Base-by-base conservation (phyloP, 2,329 filamentous ascomycete species). In the Salinomyces thailandicus region DNA sequence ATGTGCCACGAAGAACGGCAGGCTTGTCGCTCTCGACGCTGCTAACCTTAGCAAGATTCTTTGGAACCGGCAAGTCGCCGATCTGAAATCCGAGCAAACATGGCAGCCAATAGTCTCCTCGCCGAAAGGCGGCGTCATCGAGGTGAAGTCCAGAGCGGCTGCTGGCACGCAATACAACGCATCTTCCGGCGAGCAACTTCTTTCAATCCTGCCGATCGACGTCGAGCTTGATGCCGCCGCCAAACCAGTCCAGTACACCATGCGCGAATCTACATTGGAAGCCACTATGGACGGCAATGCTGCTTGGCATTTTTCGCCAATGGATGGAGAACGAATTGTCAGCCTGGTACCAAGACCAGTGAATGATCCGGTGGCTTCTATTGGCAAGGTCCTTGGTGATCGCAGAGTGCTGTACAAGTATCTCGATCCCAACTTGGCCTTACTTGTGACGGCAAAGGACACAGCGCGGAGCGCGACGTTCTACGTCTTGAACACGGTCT, bases 381-480 rank as follows among this genome's bases (percentile, higher is more conserved):
- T 98, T 49, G 91, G 91, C 7, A 85, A 85, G 41, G 91, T 96
- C 1, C 73, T 98, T 15, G 87, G 86, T 17, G 82, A 98, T 53
- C 77, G 91, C 29, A 79, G 79, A n/a, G 91, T 98, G 32, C 74
- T 89, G 45, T 98, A 98, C 75, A 98, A 98, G 64, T 96, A 96
- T 57, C 66, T 98, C 27, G 94, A 93, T 63, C 77, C 84, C 0
- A 95, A 93, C 61, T 73, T 85, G 5, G 69, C 86, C 2, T 71
- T 96, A 1, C 69, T 94, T 31, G 83, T 82, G 1, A 71, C 83
- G 1, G 63, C 78, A 2, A 71, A 80, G 20, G 71, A 79, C 15
- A 63, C 66, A 8, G 53, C 69, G 2, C 70, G 67, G 3, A 71
- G 70, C 1, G 75, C 85, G 5, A 79, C 77, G 0, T 69, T 93